A percentile compares a stretch with the other conserved stretches of the same genome.
These are phyloP conservation scores for Ogataea glucozyma DNA, from an alignment of 805 yeast species.

Conservation along the genomic window DNA sequence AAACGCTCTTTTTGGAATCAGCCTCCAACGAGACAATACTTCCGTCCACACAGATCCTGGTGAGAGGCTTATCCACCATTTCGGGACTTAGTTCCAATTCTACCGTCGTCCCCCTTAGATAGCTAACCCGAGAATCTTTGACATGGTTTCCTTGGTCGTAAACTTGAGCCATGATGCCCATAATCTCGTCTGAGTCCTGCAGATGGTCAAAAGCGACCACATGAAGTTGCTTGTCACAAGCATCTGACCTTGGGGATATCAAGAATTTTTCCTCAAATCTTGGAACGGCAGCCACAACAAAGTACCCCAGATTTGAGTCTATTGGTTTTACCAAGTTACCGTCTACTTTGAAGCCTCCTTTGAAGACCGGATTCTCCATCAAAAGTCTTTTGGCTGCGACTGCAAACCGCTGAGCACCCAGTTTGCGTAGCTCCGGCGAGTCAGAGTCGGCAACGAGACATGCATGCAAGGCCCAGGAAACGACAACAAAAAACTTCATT, in stretches of 20 bases:
- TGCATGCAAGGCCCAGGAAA: constrained; percentile 87
- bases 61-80: constrained; percentile 34
- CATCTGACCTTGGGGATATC: constrained; percentile 61
- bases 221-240: constrained; percentile 44
- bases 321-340: constrained; percentile 11
- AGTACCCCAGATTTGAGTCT: constrained; percentile 55
- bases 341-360: constrained; percentile 36
- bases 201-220: constrained; percentile 46
- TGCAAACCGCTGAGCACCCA: constrained; percentile 67
- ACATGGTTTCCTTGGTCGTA: constrained; percentile 60
- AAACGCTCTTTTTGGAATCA: constrained; percentile 4
- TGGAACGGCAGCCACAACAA: constrained; percentile 55
- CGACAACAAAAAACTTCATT: constrained; percentile 56
- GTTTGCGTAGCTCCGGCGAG: constrained; percentile 59
- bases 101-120: constrained; percentile 31
- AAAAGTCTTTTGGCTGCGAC: constrained; percentile 65
- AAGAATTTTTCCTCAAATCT: constrained; percentile 60
- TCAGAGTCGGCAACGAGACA: constrained; percentile 81
- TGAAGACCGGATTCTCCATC: constrained; percentile 49
- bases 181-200: constrained; percentile 35
- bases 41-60: constrained; percentile 72
- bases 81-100: constrained; percentile 27
- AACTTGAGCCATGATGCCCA: constrained; percentile 58
- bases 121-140: constrained; percentile 47
- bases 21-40: constrained; percentile 38